Evolutionary conservation across 805 yeast genomes (phyloP), one percentile per base, ranked within the genome.

Genomic region (Monosporozyma servazzii): DNA sequence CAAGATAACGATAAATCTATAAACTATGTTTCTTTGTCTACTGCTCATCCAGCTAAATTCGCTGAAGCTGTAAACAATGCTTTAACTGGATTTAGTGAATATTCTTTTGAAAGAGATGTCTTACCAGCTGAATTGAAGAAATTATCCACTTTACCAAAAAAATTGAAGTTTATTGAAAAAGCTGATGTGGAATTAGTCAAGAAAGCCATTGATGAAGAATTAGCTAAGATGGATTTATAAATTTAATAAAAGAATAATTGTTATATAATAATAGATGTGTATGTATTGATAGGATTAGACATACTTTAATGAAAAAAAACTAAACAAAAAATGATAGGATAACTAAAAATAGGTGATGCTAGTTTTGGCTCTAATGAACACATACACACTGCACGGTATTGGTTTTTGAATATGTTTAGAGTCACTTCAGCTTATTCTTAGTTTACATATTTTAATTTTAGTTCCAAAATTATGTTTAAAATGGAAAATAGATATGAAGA

Each of bases 11-110:
- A 73, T 45, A 53, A 68, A 21, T 64, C 72, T 29, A 69, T 75
- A 40, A 73, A 78, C 51, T 77, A 76, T 58, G 76, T 93, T 45
- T 86, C 96, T 5, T 78, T 93, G 53, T 86, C 97, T 10, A 93
- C 99, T 47, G 99, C 99, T 8, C 99, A 93, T 68, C 99, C 99
- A 43, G 99, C 99, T 54, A 93, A 93, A 72, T 93, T 93, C 64
- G 87, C 96, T 25, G 97, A 88, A 56, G 99, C 96, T 48, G 99
- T 93, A 25, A 84, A 90, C 68, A 72, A 78, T 60, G 88, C 98
- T 2, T 75, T 93, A 57, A 65, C 70, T 45, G 76, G 75, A 1
- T 76, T 81, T 54, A 79, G 76, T 11, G 89, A 80, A 20, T 93
- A 93, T 72, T 80, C 89, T 3, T 93, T 93, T 64, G 96, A 88